Percentiles rank a stretch among this genome's conserved stretches.
Evolutionary conservation across 805 yeast genomes (phyloP).

Genomic region (Metschnikowia borealis): DNA sequence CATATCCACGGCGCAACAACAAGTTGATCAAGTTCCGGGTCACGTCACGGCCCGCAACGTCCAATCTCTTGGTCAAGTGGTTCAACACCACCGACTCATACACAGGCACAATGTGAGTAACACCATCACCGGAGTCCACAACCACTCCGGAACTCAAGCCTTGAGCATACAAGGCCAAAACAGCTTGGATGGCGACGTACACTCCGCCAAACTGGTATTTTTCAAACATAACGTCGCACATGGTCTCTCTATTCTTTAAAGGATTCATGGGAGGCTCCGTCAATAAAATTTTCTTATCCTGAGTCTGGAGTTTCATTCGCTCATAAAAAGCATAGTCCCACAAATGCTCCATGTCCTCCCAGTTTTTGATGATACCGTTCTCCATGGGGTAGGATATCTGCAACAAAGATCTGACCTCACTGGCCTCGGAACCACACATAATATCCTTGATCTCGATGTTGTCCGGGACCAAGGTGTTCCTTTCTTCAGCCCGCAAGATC

Average conservation of each 20-base stretch:
- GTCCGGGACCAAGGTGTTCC: constrained; percentile 50
- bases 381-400: constrained; percentile 99
- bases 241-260: constrained; percentile 77
- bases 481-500: constrained; percentile 92
- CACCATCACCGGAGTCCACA: constrained; percentile 98
- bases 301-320: constrained; percentile 72
- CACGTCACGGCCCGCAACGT: constrained; percentile 97
- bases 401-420: constrained; percentile 80
- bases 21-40: constrained; percentile 92
- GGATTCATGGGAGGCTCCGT: constrained; percentile 99
- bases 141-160: constrained; percentile 96
- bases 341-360: constrained; percentile 98
- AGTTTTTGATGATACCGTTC: constrained; percentile 89
- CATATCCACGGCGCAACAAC: constrained; percentile 92
- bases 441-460: constrained; percentile 83
- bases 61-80: constrained; percentile 86
- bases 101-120: constrained; percentile 96
- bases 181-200: constrained; percentile 95
- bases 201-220: constrained; percentile 88
- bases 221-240: constrained; percentile 93
- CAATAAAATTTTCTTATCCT: constrained; percentile 74
- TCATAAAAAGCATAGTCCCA: constrained; percentile 98
- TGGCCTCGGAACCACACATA: constrained; percentile 97
- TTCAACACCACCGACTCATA: constrained; percentile 95
- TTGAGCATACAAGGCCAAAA: constrained; percentile 95